These are phyloP conservation scores for Parastagonospora avenae DNA, from an alignment of 2,329 filamentous ascomycete genomes.

Conservation along the genomic window DNA sequence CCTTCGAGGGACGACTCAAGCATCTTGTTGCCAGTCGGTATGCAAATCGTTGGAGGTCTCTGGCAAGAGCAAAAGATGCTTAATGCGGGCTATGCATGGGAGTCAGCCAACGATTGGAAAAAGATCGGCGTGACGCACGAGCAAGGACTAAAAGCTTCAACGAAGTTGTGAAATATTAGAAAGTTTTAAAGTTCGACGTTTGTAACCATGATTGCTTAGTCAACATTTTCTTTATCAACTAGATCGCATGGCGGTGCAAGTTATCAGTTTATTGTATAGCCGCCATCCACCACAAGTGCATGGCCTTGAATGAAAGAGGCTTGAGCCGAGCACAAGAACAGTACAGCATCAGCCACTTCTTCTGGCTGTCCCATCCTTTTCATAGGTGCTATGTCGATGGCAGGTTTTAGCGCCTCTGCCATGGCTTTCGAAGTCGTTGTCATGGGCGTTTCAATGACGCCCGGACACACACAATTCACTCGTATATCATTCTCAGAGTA, in stretches of 20 bases:
- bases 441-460: constrained; percentile 53
- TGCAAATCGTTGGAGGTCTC: constrained; percentile 47
- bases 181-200: not conserved
- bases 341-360: constrained; percentile 60
- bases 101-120: constrained; percentile 35
- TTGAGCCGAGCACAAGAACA: constrained; percentile 58
- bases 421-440: constrained; percentile 32
- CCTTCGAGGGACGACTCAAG: constrained; percentile 24
- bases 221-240: not conserved
- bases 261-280: constrained; percentile 36
- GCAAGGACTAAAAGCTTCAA: constrained; percentile 10
- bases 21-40: constrained; percentile 43
- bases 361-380: constrained; percentile 55
- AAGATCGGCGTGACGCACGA: constrained; percentile 1
- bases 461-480: constrained; percentile 65
- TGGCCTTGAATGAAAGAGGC: constrained; percentile 60
- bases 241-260: not conserved
- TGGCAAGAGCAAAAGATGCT: constrained; percentile 45
- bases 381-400: constrained; percentile 55
- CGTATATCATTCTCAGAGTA: constrained; percentile 58
- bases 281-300: constrained; percentile 55
- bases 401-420: constrained; percentile 41
- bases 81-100: constrained; percentile 35
- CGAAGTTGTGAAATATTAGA: constrained; percentile 13
- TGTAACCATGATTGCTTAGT: not conserved